A percentile compares a stretch with the other conserved stretches of the same genome.
Evolutionary conservation across 2,329 filamentous ascomycete genomes (phyloP).

Genomic region (Claviceps spartinae): DNA sequence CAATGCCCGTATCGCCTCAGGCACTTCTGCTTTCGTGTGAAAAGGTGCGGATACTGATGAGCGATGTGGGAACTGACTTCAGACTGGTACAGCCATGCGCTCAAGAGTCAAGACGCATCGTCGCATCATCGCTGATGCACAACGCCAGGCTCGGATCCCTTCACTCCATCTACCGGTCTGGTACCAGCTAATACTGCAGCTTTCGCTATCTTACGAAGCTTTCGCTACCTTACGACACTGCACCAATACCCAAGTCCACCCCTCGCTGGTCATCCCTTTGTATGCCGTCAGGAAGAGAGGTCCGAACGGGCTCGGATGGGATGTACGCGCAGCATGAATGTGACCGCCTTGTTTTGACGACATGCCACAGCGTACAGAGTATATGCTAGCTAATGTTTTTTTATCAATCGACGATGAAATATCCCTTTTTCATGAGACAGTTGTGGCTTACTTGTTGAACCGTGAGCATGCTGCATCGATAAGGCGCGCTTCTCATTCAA

Average conservation of each 20-base stretch:
- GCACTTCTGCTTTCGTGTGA: neutral
- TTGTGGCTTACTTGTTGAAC: neutral
- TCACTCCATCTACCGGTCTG: constrained; percentile 6
- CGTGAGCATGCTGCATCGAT: too few relatives aligned
- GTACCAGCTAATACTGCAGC: constrained; percentile 8
- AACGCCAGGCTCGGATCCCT: neutral
- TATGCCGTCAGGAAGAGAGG: neutral
- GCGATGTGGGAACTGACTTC: neutral
- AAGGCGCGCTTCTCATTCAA: too few relatives aligned
- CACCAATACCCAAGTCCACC: constrained; percentile 4
- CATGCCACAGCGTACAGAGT: neutral
- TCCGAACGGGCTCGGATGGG: neutral
- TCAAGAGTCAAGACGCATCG: neutral
- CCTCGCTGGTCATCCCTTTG: neutral
- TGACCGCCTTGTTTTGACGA: neutral
- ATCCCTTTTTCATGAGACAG: neutral
- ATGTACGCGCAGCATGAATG: neutral
- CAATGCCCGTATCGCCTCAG: neutral
- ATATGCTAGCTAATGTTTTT: neutral
- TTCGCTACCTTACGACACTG: constrained; percentile 6
- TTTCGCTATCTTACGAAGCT: constrained; percentile 5
- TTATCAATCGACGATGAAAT: neutral
- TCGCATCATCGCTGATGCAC: neutral
- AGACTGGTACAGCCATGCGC: neutral
- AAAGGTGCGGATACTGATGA: neutral